Conservation (phyloP, 805 yeast species). For the Suhomyces emberorum region DNA sequence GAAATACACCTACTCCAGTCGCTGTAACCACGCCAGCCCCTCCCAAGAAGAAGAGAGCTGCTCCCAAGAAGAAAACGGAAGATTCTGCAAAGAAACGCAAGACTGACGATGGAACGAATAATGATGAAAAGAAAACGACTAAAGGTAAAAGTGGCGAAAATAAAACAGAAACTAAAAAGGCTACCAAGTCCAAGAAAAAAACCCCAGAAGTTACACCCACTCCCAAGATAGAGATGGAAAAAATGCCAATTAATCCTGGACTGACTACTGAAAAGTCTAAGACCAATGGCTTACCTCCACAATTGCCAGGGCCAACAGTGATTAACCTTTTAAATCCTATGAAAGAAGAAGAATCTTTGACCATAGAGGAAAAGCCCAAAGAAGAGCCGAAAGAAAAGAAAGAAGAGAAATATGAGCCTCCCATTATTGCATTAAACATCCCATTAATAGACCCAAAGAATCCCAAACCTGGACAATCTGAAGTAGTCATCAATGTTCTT, state of each 20-base stretch:
- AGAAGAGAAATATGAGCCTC: slow-evolving; percentile 23
- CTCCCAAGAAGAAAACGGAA: slow-evolving; percentile 2
- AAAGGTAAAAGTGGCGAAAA: slow-evolving; percentile 10
- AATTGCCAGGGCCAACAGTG: slow-evolving; percentile 17
- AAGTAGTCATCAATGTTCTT: slow-evolving; percentile 67
- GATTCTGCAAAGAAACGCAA: slow-evolving; percentile 8
- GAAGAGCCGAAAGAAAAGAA: slow-evolving; percentile 10
- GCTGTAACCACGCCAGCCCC: slow-evolving; percentile 11
- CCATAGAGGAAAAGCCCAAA: neutral
- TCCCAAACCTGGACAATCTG: slow-evolving; percentile 56
- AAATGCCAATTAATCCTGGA: slow-evolving; percentile 17
- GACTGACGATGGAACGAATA: slow-evolving; percentile 5
- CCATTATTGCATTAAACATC: slow-evolving; percentile 54
- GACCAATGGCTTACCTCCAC: slow-evolving; percentile 2
- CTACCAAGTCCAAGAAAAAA: slow-evolving; percentile 14
- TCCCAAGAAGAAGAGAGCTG: slow-evolving; percentile 9
- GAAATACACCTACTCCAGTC: slow-evolving; percentile 1
- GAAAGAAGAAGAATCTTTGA: slow-evolving; percentile 4
- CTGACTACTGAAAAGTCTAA: slow-evolving; percentile 20
- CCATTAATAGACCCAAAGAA: slow-evolving; percentile 47
- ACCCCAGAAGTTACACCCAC: slow-evolving; percentile 14
- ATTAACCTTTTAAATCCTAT: slow-evolving; percentile 13
- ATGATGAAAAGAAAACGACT: slow-evolving; percentile 9
- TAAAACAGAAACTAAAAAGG: slow-evolving; percentile 7
- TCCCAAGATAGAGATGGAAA: slow-evolving; percentile 9